A percentile compares a stretch with the other conserved stretches of the same genome.
Evolutionary conservation across 78 protist genomes (phyloP).

Genomic region (Blattamonas nauphoetae): DNA sequence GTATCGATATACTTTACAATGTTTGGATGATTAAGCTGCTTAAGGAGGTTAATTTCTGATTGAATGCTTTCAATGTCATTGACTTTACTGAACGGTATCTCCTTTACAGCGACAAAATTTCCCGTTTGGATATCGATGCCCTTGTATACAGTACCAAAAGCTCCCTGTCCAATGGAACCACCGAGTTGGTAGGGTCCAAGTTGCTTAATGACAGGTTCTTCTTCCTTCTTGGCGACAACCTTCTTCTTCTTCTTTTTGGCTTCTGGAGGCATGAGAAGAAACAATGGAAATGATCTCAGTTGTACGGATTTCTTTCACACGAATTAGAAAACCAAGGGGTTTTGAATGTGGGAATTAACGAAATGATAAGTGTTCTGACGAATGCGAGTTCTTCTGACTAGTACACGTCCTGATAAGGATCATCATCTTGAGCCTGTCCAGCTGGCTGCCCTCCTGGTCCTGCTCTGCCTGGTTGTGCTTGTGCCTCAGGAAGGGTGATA

Average conservation of each 20-base stretch:
- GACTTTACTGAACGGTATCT: conserved; percentile 49
- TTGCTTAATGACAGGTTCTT: background rate
- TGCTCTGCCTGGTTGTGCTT: background rate
- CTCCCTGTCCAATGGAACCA: conserved; percentile 10
- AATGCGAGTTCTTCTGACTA: background rate
- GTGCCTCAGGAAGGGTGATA: background rate
- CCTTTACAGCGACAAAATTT: conserved; percentile 69
- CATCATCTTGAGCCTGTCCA: background rate
- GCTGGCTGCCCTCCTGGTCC: background rate
- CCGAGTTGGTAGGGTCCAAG: conserved; percentile 11
- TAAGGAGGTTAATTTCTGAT: conserved; percentile 64
- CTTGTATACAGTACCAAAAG: conserved; percentile 12
- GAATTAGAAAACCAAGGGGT: background rate
- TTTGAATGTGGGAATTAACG: background rate
- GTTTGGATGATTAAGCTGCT: conserved; percentile 57
- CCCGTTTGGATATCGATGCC: conserved; percentile 48
- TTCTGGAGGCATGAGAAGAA: background rate
- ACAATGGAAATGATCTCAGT: no score
- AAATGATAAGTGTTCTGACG: background rate
- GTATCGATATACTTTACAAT: conserved; percentile 58
- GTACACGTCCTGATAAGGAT: background rate
- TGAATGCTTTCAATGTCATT: conserved; percentile 15
- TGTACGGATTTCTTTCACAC: background rate
- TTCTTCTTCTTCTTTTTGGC: conserved; percentile 10
- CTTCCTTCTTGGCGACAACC: background rate